Conservation (phyloP, 140 eudicot genomes). For the Cichorium intybus region DNA sequence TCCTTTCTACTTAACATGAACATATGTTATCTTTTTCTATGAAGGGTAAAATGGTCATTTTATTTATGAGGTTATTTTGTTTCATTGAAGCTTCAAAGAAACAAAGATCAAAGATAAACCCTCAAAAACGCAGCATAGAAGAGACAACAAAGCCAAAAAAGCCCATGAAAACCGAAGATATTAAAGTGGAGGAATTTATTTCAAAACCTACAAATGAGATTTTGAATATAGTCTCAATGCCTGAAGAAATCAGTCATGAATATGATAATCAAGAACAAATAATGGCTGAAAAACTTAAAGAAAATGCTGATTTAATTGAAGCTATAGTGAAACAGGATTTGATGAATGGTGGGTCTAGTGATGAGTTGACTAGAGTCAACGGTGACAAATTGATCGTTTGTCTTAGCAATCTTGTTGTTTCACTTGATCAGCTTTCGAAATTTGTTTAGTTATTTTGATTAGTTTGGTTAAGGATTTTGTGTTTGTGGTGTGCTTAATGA, state of each 20-base stretch:
- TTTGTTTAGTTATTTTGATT: constrained; percentile 26
- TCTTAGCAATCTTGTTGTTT: constrained; percentile 48
- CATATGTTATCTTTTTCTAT: no score
- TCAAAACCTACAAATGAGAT: constrained; percentile 28
- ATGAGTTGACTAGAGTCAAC: constrained; percentile 44
- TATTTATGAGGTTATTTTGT: no score
- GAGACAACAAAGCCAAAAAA: constrained; percentile 41
- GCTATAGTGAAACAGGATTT: constrained; percentile 49
- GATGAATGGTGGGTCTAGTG: constrained; percentile 32
- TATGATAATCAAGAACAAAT: constrained; percentile 40
- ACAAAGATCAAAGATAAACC: constrained; percentile 29
- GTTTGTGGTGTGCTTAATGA: neutral
- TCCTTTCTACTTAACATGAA: no score
- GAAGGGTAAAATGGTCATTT: no score
- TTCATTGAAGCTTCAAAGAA: constrained; percentile 41
- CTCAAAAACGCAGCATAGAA: constrained; percentile 38
- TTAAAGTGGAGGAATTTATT: constrained; percentile 27
- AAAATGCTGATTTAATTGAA: constrained; percentile 52
- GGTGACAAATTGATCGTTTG: constrained; percentile 60
- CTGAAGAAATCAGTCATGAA: constrained; percentile 32
- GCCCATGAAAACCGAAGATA: constrained; percentile 28
- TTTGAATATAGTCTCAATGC: constrained; percentile 10
- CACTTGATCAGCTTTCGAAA: constrained; percentile 51
- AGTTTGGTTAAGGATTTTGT: neutral
- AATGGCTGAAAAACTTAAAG: constrained; percentile 51